Percentiles rank a stretch among this genome's conserved stretches.
phyloP scores from a whole-genome alignment of 2,329 filamentous ascomycete species.

The Graphilbum sp. region DNA sequence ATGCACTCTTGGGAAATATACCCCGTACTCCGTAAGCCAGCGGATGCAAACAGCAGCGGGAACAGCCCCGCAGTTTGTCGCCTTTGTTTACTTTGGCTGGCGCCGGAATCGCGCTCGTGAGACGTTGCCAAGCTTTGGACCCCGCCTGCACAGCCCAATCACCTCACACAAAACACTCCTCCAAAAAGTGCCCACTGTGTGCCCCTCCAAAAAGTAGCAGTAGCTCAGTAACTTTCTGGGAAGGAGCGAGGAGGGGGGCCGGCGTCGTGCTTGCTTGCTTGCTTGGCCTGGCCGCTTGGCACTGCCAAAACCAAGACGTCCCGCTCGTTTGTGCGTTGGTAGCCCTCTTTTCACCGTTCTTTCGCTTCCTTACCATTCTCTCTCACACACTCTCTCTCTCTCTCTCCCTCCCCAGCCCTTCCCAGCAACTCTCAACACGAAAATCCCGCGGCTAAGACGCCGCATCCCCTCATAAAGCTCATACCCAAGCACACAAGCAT shows the following conservation, averaged over 20 bases:
- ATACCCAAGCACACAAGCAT: background rate
- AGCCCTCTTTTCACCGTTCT: no score
- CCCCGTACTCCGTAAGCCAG: no score
- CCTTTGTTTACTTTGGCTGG: background rate
- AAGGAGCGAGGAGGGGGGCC: conserved; percentile 8
- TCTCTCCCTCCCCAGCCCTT: background rate
- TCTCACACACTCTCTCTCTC: background rate
- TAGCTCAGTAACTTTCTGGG: no score
- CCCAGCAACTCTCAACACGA: no score
- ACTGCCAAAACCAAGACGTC: conserved; percentile 2
- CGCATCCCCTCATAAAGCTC: no score
- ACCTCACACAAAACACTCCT: background rate
- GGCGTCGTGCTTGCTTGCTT: conserved; percentile 2
- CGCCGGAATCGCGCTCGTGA: conserved; percentile 1
- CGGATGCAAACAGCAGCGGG: no score
- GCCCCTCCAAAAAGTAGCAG: background rate
- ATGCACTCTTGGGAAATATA: no score
- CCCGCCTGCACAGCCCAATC: background rate
- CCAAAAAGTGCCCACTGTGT: background rate
- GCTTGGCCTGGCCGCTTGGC: conserved; percentile 10
- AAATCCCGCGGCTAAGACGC: no score
- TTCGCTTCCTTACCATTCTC: background rate
- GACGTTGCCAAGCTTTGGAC: conserved; percentile 5
- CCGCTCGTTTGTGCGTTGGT: no score
- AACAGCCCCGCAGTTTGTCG: no score